phyloP scores from a whole-genome alignment of 2,329 filamentous ascomycete genomes.

The Aspergillus japonicus region DNA sequence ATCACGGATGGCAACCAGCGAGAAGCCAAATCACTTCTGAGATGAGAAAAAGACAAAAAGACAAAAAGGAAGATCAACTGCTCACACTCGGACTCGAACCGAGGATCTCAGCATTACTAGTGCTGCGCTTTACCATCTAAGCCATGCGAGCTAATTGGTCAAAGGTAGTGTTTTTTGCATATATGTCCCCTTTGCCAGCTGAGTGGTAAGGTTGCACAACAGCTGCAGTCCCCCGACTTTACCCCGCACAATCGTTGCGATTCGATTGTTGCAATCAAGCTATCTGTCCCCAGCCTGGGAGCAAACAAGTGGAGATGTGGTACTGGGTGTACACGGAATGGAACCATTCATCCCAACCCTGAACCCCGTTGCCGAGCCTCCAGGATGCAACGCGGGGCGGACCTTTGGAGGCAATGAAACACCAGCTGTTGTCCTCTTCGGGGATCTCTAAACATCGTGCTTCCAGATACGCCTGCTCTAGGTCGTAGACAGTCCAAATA shows the following conservation, averaged over 20 bases:
- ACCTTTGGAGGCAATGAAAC: no score
- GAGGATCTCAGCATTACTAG: neutral
- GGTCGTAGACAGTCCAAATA: no score
- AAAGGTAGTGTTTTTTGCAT: neutral
- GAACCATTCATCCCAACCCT: no score
- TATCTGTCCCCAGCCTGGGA: no score
- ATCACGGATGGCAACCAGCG: no score
- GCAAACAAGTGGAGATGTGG: no score
- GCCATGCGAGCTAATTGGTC: neutral
- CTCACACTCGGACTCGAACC: neutral
- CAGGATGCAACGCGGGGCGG: no score
- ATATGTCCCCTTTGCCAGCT: neutral
- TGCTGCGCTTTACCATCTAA: neutral
- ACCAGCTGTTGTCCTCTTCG: no score
- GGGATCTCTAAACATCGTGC: no score
- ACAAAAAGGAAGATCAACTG: neutral
- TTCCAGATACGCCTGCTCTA: no score
- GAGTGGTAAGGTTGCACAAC: neutral
- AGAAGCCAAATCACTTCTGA: neutral
- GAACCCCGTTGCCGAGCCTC: no score
- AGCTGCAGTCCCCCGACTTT: neutral
- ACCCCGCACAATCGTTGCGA: neutral
- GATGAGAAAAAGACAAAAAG: neutral
- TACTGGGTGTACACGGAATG: no score
- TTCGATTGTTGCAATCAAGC: neutral